Evolutionary conservation across 2,329 filamentous ascomycete genomes (phyloP), one percentile per base, ranked within the genome.

Genomic region (Didymella lethalis): DNA sequence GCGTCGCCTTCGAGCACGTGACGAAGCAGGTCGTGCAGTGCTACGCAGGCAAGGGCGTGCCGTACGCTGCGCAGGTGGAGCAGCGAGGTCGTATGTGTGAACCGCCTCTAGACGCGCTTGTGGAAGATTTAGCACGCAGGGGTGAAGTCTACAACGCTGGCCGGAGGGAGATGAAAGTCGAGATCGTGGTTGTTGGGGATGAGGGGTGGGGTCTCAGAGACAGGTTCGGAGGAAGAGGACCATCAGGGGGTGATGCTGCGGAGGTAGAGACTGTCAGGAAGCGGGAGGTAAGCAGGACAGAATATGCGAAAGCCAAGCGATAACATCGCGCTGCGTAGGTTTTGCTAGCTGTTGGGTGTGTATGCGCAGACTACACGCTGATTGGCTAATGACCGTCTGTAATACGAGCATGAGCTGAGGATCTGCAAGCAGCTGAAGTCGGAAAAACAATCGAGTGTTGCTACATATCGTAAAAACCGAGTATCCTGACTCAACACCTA

Each of bases 391-490:
- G 56, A 47, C 50, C 26, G 14, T 20, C 25, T 14, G 45, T 53
- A 31, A 11, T 31, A 54, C 50, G 43, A 34, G 36, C 40, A 50
- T 50, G 54, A 40, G 43, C 32, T 43, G 32, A 49, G 26, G 38
- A 23, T 23, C 48, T n/a, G n/a, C 20, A n/a, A 25, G 32, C 45
- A 26, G 48, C 25, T 36, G 45, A 46, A 26, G 10, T 54, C 47
- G 54, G 45, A 53, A 57, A 61, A 54, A 48, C 43, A 57, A 54
- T 64, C 52, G 45, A 57, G 59, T 65, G 60, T 68, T 68, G 59
- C 68, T 71, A 71, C 68, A 69, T 71, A 69, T 64, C 63, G 56
- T 57, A 65, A 64, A 62, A 60, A 59, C 50, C 58, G 61, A 65
- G 53, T 54, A 63, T 57, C 60, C 58, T 58, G 41, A 63, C 66